These are phyloP conservation scores for Hordeum vulgare DNA, from an alignment of 176 grass and related monocot genomes.

Conservation along the genomic window MorexV3_pseudomolecules_assembly NC_058522.1:492967017-492967516, in stretches of 20 bases:
- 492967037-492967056: neutral
- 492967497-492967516: too few relatives aligned
- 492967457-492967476: too few relatives aligned
- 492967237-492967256: slow-evolving; percentile 44
- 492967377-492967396: neutral
- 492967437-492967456: too few relatives aligned
- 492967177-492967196: slow-evolving; percentile 25
- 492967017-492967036: neutral
- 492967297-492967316: neutral
- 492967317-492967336: neutral
- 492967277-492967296: slow-evolving; percentile 2
- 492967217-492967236: slow-evolving; percentile 51
- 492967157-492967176: neutral
- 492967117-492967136: neutral
- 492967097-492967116: neutral
- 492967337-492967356: neutral
- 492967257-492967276: neutral
- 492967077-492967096: neutral
- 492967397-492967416: too few relatives aligned
- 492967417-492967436: too few relatives aligned
- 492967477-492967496: too few relatives aligned
- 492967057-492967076: neutral
- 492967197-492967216: slow-evolving; percentile 56
- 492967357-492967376: neutral
- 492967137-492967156: neutral